Percentiles rank a stretch among this genome's conserved stretches.
Evolutionary conservation across 306 rosid species (phyloP).

Genomic region (Fragaria iinumae): DNA sequence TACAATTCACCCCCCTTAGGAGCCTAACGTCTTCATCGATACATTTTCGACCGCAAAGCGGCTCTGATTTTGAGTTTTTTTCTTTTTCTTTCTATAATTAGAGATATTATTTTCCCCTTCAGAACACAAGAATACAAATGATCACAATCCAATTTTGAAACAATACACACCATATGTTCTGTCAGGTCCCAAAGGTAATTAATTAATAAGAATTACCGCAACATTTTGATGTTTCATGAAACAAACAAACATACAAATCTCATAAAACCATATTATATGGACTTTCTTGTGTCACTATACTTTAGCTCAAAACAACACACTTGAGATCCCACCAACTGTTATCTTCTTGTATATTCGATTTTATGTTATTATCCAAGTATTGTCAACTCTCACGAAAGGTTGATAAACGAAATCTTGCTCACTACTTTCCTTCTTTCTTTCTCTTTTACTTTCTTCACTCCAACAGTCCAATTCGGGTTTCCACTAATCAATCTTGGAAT

Average conservation of each 20-base stretch:
- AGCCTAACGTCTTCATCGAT: too few relatives aligned
- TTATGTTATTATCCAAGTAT: constrained; percentile 12
- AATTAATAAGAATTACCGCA: not conserved
- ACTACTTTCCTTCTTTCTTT: not conserved
- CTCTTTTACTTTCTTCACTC: not conserved
- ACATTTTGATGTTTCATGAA: not conserved
- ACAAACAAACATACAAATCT: not conserved
- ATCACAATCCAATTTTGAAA: too few relatives aligned
- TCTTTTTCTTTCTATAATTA: too few relatives aligned
- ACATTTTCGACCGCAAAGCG: too few relatives aligned
- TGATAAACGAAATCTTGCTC: not conserved
- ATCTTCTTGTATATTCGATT: constrained; percentile 17
- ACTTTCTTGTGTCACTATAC: constrained; percentile 5
- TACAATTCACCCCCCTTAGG: too few relatives aligned
- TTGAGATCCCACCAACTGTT: constrained; percentile 40
- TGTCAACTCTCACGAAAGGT: not conserved
- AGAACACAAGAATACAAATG: too few relatives aligned
- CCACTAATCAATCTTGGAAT: not conserved
- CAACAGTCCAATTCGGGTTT: not conserved
- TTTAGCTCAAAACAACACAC: constrained; percentile 28
- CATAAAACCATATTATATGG: constrained; percentile 18
- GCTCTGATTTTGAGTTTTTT: too few relatives aligned
- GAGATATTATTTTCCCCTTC: too few relatives aligned
- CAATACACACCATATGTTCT: not conserved
- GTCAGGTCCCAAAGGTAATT: not conserved